Conservation (phyloP, 2,329 filamentous ascomycete species). For the Nemania sp. region DNA sequence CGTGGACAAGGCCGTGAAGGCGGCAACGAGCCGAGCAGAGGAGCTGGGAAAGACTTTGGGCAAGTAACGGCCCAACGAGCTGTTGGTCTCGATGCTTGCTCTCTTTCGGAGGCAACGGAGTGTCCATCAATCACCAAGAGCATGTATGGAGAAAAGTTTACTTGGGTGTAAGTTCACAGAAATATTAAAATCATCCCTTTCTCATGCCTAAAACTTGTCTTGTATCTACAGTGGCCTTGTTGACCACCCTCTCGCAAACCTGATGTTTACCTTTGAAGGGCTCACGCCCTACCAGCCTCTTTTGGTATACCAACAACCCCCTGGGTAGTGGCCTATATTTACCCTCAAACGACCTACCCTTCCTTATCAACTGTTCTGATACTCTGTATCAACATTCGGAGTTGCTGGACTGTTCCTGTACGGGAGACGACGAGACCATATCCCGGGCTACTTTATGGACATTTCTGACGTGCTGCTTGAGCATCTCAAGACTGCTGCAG, state of each 20-base stretch:
- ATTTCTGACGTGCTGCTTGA: not conserved
- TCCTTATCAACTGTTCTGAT: not conserved
- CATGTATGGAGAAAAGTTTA: not conserved
- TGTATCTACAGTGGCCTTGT: no score
- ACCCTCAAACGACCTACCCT: no score
- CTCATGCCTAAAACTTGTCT: no score
- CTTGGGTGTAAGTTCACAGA: not conserved
- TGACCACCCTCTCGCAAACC: no score
- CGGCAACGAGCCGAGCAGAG: constrained; percentile 47
- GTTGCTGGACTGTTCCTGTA: not conserved
- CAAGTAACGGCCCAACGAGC: constrained; percentile 22
- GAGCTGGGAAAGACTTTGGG: constrained; percentile 49
- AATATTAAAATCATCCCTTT: not conserved
- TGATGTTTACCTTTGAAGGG: no score
- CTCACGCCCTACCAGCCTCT: no score
- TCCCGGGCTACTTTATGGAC: not conserved
- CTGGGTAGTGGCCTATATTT: no score
- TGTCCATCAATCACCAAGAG: not conserved
- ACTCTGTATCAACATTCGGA: not conserved
- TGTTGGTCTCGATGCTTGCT: not conserved
- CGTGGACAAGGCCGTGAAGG: constrained; percentile 52
- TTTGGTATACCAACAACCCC: no score
- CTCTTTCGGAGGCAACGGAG: not conserved
- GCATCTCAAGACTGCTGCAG: not conserved
- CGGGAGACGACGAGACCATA: no score